A percentile compares a stretch with the other conserved stretches of the same genome.
Conservation (phyloP, 331 rosid genomes). For the Rhamnella rubrinervis region DNA sequence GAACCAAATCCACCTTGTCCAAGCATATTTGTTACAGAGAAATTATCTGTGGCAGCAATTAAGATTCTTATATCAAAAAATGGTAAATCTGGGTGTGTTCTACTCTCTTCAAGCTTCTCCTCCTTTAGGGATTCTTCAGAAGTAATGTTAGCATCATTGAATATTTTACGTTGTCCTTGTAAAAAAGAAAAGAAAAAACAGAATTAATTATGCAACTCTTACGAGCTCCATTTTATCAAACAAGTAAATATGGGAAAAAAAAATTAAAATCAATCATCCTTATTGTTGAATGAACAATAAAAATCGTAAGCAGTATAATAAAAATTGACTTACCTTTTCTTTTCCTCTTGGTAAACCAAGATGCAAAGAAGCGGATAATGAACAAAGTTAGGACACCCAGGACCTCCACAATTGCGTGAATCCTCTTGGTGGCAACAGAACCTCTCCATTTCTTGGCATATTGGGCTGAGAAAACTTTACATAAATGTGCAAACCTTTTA, state of each 20-base stretch:
- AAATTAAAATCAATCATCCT: too few species aligned
- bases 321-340: slow-evolving; percentile 14
- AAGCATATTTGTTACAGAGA: background rate
- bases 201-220: too few species aligned
- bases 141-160: background rate
- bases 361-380: slow-evolving; percentile 11
- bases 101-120: slow-evolving; percentile 3
- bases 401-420: slow-evolving; percentile 7
- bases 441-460: slow-evolving; percentile 12
- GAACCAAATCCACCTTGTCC: slow-evolving; percentile 1
- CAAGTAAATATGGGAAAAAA: too few species aligned
- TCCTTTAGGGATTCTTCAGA: background rate
- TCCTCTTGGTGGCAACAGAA: slow-evolving; percentile 3
- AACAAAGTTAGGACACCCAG: background rate
- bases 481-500: too few species aligned
- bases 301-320: background rate
- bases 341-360: background rate
- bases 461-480: slow-evolving; percentile 19
- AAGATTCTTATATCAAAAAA: background rate
- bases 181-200: background rate
- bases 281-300: background rate
- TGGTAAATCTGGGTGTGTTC: background rate
- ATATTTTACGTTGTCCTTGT: slow-evolving; percentile 16
- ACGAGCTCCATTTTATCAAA: too few species aligned
- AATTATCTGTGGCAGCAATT: background rate